A percentile compares a stretch with the other conserved stretches of the same genome.
Evolutionary conservation across 345 rosid genomes (phyloP).

Genomic region (Carallia brachiata): DNA sequence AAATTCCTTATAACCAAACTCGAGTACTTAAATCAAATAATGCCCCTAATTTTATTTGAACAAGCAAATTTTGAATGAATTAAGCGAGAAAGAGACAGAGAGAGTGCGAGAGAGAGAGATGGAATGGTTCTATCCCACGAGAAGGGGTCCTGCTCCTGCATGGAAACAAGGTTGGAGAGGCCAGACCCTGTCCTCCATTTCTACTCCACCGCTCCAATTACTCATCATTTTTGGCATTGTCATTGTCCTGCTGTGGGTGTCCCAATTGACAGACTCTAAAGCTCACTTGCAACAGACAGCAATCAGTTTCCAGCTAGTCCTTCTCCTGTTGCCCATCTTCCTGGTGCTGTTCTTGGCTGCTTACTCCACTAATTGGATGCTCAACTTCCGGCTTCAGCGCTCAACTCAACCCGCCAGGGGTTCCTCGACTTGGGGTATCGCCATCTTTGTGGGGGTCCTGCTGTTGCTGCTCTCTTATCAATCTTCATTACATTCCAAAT

Average conservation of each 20-base stretch:
- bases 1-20: slow-evolving; percentile 4
- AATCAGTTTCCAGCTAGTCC: slow-evolving; percentile 37
- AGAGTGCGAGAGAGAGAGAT: slow-evolving; percentile 8
- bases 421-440: slow-evolving; percentile 45
- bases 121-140: slow-evolving; percentile 55
- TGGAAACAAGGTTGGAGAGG: slow-evolving; percentile 58
- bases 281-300: slow-evolving; percentile 32
- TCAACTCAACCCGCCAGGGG: slow-evolving; percentile 3
- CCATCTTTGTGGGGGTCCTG: slow-evolving; percentile 35
- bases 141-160: slow-evolving; percentile 54
- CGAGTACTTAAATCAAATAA: background rate
- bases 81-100: background rate
- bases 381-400: slow-evolving; percentile 13
- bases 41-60: background rate
- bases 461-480: slow-evolving; percentile 47
- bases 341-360: slow-evolving; percentile 31
- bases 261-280: slow-evolving; percentile 28
- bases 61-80: slow-evolving; percentile 2
- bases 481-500: slow-evolving; percentile 51
- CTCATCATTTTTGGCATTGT: slow-evolving; percentile 50
- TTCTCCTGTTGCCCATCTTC: slow-evolving; percentile 38
- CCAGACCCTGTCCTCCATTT: slow-evolving; percentile 37
- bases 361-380: slow-evolving; percentile 22
- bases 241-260: slow-evolving; percentile 42
- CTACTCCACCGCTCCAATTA: slow-evolving; percentile 41